Base-by-base conservation (phyloP, 768 basidiomycete genomes). In the Russula olivacea region DNA sequence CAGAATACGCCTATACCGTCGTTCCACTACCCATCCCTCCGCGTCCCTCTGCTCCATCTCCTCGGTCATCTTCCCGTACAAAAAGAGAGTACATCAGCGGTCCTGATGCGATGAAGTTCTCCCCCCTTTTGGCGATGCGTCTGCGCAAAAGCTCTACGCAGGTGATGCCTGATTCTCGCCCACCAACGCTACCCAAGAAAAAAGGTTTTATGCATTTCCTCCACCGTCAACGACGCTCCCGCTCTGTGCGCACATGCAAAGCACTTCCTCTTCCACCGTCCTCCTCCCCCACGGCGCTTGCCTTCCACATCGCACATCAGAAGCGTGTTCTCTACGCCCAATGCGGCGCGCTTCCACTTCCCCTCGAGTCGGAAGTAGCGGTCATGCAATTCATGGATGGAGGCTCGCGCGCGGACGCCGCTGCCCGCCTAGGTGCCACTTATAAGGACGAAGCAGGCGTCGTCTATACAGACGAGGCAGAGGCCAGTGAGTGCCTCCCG, bases 381-480 rank as follows among this genome's bases (percentile, higher is more conserved):
- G 74, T 89, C 60, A 82, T 86, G 81, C 88, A 89, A 72, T 82
- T 88, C 63, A 71, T 76, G 12, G 85, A 85, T 47, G 88, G 88
- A 23, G 88, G 88, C 0, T 78, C 71, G 53, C 75, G 83, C 59
- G 81, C 87, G 51, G 72, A 76, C 9, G 80, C 87, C 57, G 77
- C 81, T 50, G 77, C 79, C 62, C 80, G 81, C 12, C 61, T 75
- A 19, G 71, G 72, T 30, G 71, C 23, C 10, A 51, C 76, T 11
- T 81, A 82, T 14, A 78, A 76, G 1, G 84, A 89, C 59, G 83
- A 74, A 0, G 76, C 79, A 28, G 87, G 86, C 25, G 81, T 82
- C 0, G 57, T 89, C 15, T 90, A 88, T 86, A 79, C 81, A 77
- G 88, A 90, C 67, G 81, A 80, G 58, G 86, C 87, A 12, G 88